Evolutionary conservation across 805 yeast species (phyloP).

Genomic region (Hanseniaspora lindneri): DNA sequence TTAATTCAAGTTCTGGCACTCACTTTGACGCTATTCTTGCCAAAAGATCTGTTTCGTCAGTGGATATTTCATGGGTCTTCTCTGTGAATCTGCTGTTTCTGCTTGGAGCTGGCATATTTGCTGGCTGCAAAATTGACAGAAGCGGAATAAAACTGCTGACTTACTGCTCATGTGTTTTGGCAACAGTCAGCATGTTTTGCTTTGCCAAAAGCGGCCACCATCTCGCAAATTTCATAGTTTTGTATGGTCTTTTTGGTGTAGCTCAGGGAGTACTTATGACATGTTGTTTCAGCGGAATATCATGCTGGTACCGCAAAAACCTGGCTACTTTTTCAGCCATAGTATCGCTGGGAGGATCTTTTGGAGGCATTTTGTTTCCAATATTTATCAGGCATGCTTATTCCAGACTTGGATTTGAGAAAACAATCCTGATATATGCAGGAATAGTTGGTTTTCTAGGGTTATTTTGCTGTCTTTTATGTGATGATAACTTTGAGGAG

Average conservation of each 20-base stretch:
- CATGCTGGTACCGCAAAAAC: slow-evolving; percentile 36
- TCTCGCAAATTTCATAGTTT: slow-evolving; percentile 39
- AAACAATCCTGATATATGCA: slow-evolving; percentile 19
- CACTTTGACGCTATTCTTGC: neutral
- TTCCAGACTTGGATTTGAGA: slow-evolving; percentile 35
- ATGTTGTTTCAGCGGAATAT: slow-evolving; percentile 34
- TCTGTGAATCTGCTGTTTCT: slow-evolving; percentile 26
- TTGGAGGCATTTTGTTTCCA: slow-evolving; percentile 42
- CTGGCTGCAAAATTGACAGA: slow-evolving; percentile 38
- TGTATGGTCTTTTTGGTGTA: slow-evolving; percentile 30
- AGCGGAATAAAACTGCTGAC: slow-evolving; percentile 34
- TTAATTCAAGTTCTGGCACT: too few species aligned
- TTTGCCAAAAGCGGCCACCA: slow-evolving; percentile 33
- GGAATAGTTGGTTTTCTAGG: slow-evolving; percentile 2
- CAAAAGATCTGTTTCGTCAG: slow-evolving; percentile 24
- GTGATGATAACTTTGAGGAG: slow-evolving; percentile 9
- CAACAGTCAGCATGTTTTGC: slow-evolving; percentile 34
- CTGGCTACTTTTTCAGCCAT: slow-evolving; percentile 38
- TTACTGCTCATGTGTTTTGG: slow-evolving; percentile 30
- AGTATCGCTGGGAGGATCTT: slow-evolving; percentile 40
- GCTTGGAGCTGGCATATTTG: slow-evolving; percentile 29
- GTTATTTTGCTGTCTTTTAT: neutral
- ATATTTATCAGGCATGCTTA: slow-evolving; percentile 35
- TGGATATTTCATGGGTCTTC: slow-evolving; percentile 49
- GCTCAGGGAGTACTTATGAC: slow-evolving; percentile 36